Evolutionary conservation across 2,329 filamentous ascomycete genomes (phyloP).

Genomic region (Hawksworthiomyces lignivorus): DNA sequence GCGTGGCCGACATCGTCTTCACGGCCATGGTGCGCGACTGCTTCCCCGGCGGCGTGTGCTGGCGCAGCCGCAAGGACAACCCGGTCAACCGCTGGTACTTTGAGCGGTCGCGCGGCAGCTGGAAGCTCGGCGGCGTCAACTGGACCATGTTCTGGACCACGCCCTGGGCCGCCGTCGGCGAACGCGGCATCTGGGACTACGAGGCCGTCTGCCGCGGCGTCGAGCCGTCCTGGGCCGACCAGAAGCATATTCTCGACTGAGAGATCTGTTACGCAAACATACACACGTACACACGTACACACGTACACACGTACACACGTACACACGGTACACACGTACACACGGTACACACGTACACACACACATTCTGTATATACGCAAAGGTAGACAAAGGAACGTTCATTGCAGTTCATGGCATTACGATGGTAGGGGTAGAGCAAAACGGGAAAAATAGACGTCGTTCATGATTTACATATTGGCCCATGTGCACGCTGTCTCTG

Average conservation of each 20-base stretch:
- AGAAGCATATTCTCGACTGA: conserved; percentile 50
- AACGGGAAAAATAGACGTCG: too few relatives aligned
- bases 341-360: too few relatives aligned
- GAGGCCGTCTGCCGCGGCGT: conserved; percentile 64
- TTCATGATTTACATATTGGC: too few relatives aligned
- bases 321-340: too few relatives aligned
- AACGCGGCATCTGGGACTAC: conserved; percentile 56
- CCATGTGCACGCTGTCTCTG: too few relatives aligned
- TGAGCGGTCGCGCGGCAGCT: conserved; percentile 75
- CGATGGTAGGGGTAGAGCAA: too few relatives aligned
- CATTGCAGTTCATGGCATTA: too few relatives aligned
- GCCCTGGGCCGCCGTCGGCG: conserved; percentile 49
- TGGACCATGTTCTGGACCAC: conserved; percentile 99
- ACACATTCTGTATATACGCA: too few relatives aligned
- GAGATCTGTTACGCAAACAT: too few relatives aligned
- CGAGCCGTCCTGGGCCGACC: conserved; percentile 56
- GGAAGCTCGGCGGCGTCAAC: conserved; percentile 71
- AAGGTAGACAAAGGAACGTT: too few relatives aligned
- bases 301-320: too few relatives aligned
- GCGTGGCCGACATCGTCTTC: conserved; percentile 93
- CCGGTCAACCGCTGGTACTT: conserved; percentile 99
- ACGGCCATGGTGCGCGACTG: conserved; percentile 89
- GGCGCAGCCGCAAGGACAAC: conserved; percentile 83
- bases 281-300: too few relatives aligned
- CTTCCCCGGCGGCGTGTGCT: conserved; percentile 83